phyloP scores from a whole-genome alignment of 1,284 basidiomycete species.

The Erythrobasidium hasegawianum region DNA sequence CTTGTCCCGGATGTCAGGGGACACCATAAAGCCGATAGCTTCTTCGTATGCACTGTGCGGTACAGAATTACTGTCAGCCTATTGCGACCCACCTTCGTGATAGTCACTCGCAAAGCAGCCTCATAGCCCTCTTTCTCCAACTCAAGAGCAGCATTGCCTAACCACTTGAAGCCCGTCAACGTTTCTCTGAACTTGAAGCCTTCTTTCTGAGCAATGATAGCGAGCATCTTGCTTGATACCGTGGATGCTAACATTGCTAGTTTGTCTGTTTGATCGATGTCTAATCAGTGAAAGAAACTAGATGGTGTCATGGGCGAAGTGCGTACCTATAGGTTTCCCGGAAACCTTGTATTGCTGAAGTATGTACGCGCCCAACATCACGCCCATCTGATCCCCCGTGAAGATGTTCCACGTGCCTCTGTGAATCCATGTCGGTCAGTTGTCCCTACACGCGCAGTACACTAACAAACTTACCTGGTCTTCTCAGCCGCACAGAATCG shows the following conservation, averaged over 20 bases:
- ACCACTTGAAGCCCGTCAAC: slow-evolving; percentile 60
- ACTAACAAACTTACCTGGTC: slow-evolving; percentile 52
- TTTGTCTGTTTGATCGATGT: too few species aligned
- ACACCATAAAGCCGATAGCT: slow-evolving; percentile 79
- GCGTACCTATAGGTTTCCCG: slow-evolving; percentile 59
- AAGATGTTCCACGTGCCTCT: slow-evolving; percentile 65
- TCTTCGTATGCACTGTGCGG: slow-evolving; percentile 75
- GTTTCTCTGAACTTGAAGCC: slow-evolving; percentile 78
- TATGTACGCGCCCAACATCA: slow-evolving; percentile 64
- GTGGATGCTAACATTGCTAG: slow-evolving; percentile 79
- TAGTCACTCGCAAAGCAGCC: slow-evolving; percentile 60
- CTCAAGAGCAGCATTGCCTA: slow-evolving; percentile 70
- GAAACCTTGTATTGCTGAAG: slow-evolving; percentile 60
- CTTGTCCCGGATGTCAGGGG: slow-evolving; percentile 69
- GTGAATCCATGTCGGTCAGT: too few species aligned
- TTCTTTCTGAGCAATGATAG: slow-evolving; percentile 65
- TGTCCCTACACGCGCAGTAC: background rate
- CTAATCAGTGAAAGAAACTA: too few species aligned
- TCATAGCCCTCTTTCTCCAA: slow-evolving; percentile 64
- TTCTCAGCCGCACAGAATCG: slow-evolving; percentile 75
- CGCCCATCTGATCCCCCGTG: slow-evolving; percentile 76
- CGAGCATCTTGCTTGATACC: slow-evolving; percentile 81
- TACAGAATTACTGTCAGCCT: too few species aligned
- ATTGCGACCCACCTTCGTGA: too few species aligned
- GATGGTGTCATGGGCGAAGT: too few species aligned